Conservation (phyloP, 495 filamentous ascomycete species). For the Corynascus novoguineensis region DNA sequence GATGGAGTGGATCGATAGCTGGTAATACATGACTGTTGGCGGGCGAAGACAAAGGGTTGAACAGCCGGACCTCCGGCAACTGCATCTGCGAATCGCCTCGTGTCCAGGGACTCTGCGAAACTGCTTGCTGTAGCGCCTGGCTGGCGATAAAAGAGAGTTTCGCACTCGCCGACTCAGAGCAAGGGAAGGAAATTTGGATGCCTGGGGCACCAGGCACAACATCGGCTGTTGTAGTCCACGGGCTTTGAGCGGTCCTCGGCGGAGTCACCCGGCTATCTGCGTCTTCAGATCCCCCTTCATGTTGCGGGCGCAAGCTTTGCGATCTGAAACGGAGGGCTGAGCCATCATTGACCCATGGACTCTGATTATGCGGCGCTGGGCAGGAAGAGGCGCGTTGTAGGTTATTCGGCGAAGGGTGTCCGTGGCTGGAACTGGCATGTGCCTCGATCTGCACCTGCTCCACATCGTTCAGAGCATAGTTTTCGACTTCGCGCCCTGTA, state of each 20-base stretch:
- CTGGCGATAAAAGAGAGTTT: slow-evolving; percentile 1
- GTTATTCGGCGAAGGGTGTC: not conserved
- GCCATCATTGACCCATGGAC: slow-evolving; percentile 24
- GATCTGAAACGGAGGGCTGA: not conserved
- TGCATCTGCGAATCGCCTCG: slow-evolving; percentile 15
- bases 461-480: not conserved
- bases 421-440: not conserved
- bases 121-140: not conserved
- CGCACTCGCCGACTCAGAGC: not conserved
- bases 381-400: not conserved
- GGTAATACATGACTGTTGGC: slow-evolving; percentile 15
- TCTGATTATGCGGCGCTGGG: slow-evolving; percentile 10
- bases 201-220: not conserved
- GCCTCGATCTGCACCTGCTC: not conserved
- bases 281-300: not conserved
- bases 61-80: slow-evolving; percentile 1
- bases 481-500: slow-evolving; percentile 7
- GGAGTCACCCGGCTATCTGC: not conserved
- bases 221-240: slow-evolving; percentile 6
- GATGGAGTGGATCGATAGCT: not conserved
- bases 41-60: slow-evolving; percentile 20
- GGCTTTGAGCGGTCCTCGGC: not conserved
- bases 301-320: not conserved
- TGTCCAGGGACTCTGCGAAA: slow-evolving; percentile 16
- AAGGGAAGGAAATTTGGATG: not conserved